Percentiles rank a stretch among this genome's conserved stretches.
These are phyloP conservation scores for Didymosphaeria variabile DNA, from an alignment of 2,329 filamentous ascomycete species.

Conservation along the genomic window DNA sequence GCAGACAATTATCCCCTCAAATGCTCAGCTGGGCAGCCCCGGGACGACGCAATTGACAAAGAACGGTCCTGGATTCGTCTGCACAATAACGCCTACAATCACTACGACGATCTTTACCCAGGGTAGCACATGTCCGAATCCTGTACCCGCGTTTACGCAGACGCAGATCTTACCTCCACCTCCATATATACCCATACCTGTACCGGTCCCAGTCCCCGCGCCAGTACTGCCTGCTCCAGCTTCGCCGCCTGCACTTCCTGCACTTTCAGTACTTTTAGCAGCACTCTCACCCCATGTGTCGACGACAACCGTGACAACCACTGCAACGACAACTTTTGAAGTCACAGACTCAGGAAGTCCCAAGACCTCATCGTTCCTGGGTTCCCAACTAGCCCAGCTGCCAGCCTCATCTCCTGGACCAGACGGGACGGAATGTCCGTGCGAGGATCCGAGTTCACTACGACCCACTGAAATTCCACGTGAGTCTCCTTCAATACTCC, in stretches of 20 bases:
- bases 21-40: not conserved
- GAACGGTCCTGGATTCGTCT: not conserved
- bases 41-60: not conserved
- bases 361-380: not conserved
- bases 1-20: not conserved
- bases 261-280: not conserved
- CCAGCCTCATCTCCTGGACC: constrained; percentile 17
- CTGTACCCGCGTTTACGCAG: not conserved
- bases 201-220: constrained; percentile 5
- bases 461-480: not conserved
- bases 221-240: not conserved
- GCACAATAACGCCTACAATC: constrained; percentile 13
- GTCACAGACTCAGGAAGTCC: constrained; percentile 21
- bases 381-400: not conserved
- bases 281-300: constrained; percentile 1
- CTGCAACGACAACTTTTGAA: constrained; percentile 24
- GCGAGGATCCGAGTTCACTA: constrained; percentile 16
- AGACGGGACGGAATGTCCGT: constrained; percentile 19
- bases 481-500: not conserved
- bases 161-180: constrained; percentile 7
- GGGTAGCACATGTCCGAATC: constrained; percentile 15
- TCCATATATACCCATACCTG: constrained; percentile 2
- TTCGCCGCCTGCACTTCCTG: constrained; percentile 1
- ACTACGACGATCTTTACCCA: constrained; percentile 15
- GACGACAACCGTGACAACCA: constrained; percentile 13